Conservation (phyloP, 169 alveolate species). For the Eimeria sp. region DNA sequence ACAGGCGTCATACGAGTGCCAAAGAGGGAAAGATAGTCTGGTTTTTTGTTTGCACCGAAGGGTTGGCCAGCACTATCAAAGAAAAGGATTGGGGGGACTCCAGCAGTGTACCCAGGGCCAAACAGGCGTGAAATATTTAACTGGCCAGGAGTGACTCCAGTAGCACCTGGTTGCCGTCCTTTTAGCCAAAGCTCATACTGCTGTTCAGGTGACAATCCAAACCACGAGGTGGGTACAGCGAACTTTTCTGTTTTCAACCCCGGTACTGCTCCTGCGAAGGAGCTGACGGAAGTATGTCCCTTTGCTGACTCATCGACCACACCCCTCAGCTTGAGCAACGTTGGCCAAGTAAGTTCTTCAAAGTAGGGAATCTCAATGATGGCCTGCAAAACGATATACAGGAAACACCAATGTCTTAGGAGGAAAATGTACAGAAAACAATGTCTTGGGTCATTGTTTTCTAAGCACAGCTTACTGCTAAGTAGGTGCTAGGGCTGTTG, state of each 20-base stretch:
- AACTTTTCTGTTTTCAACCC: conserved; percentile 45
- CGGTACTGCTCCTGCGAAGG: conserved; percentile 27
- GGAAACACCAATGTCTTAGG: neutral
- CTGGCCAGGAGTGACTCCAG: conserved; percentile 56
- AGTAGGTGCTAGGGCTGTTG: neutral
- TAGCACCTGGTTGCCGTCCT: conserved; percentile 40
- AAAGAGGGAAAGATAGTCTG: conserved; percentile 16
- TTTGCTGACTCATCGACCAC: conserved; percentile 37
- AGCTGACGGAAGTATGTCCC: conserved; percentile 31
- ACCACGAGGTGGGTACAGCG: conserved; percentile 50
- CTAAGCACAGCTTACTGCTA: neutral
- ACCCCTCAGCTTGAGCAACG: conserved; percentile 12
- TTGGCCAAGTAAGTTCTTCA: conserved; percentile 27
- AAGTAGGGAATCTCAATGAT: conserved; percentile 17
- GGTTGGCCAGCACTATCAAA: conserved; percentile 55
- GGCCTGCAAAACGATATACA: conserved; percentile 8
- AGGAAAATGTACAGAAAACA: neutral
- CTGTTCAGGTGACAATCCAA: conserved; percentile 46
- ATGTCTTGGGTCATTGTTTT: neutral
- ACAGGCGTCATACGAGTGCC: conserved; percentile 58
- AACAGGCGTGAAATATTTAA: conserved; percentile 23
- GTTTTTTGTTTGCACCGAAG: conserved; percentile 40
- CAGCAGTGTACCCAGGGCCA: conserved; percentile 55
- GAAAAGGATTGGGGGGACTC: conserved; percentile 10
- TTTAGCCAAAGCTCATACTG: conserved; percentile 33